Evolutionary conservation across 2,329 filamentous ascomycete species (phyloP), one percentile per base, ranked within the genome.

Genomic region (Xylaria sp.): DNA sequence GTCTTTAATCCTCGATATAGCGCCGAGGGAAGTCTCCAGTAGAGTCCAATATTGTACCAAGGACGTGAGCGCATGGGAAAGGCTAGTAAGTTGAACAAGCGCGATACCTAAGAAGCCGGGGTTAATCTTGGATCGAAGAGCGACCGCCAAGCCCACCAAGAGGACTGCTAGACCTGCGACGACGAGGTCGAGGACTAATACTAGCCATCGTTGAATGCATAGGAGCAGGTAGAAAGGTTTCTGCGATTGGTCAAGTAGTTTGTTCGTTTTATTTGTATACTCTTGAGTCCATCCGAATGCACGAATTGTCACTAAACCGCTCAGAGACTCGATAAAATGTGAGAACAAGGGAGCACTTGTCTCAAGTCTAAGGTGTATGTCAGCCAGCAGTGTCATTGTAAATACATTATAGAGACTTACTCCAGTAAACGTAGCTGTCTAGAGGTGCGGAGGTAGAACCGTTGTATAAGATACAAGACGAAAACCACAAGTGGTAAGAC

Each of bases 1-100:
- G n/a, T 54, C 33, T 39, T 63, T 62, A 33, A 69, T 63, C 15
- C 68, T 51, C 1, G 67, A 51, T 5, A 76, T 70, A 11, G 74
- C 73, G 3, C 72, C 74, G 5, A 76, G 59, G 3, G 71, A 73
- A 3, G 72, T 74, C 57, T 76, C 74, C 5, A 75, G 51, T 27
- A 65, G 63, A 10, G 74, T 75, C 65, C 69, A 75, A n/a, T 58
- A 69, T 22, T 69, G 63, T 22, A 76, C 70, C 25, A 74, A 53
- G 22, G 54, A 22, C 17, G 69, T 71, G 2, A 76, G 63, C 6
- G 67, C 68, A 25, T 63, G 58, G 3, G 67, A 66, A 10, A 76
- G 63, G 1, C 39, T 69, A 17, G 69, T 68, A 45, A 76, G 61
- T 36, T 69, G 73, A 36, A 72, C 61, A 2, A 75, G 67, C 6